phyloP scores from a whole-genome alignment of 2,329 filamentous ascomycete species.

The Stemphylium lycopersici region DNA sequence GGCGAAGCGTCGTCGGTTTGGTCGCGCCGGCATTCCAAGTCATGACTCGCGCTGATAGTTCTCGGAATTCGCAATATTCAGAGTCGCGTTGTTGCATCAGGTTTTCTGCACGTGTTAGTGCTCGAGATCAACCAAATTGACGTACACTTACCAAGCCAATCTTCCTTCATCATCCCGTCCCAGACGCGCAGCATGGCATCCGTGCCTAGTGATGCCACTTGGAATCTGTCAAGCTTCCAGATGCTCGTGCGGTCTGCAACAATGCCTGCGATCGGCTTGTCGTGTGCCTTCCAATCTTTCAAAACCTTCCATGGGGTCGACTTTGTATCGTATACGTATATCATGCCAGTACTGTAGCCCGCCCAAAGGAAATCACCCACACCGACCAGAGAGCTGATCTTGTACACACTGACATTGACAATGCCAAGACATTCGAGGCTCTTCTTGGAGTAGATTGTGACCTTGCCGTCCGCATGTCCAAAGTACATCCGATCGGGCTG shows the following conservation, averaged over 20 bases:
- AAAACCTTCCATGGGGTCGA: conserved; percentile 84
- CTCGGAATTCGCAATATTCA: conserved; percentile 84
- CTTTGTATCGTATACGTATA: conserved; percentile 88
- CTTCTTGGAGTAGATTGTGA: conserved; percentile 84
- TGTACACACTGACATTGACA: conserved; percentile 89
- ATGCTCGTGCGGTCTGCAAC: conserved; percentile 79
- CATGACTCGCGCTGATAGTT: conserved; percentile 79
- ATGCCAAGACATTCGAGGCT: conserved; percentile 80
- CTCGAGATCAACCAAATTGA: conserved; percentile 2
- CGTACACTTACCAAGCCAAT: conserved; percentile 73
- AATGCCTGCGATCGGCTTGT: conserved; percentile 79
- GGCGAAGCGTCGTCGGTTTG: conserved; percentile 81
- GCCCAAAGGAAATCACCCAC: conserved; percentile 88
- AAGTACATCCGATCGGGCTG: conserved; percentile 83
- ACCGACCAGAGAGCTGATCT: conserved; percentile 85
- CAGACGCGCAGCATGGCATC: conserved; percentile 85
- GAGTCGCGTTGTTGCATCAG: conserved; percentile 85
- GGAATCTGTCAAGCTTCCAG: conserved; percentile 82
- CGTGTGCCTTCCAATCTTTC: conserved; percentile 95
- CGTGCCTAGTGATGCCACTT: conserved; percentile 84
- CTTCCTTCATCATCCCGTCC: conserved; percentile 92
- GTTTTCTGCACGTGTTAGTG: conserved; percentile 60
- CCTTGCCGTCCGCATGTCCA: conserved; percentile 90
- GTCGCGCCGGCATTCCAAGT: conserved; percentile 98
- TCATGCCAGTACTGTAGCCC: conserved; percentile 90